A percentile compares a stretch with the other conserved stretches of the same genome.
Evolutionary conservation across 1,139 yeast species (phyloP).

Genomic region (Blastobotrys arbuscula): DNA sequence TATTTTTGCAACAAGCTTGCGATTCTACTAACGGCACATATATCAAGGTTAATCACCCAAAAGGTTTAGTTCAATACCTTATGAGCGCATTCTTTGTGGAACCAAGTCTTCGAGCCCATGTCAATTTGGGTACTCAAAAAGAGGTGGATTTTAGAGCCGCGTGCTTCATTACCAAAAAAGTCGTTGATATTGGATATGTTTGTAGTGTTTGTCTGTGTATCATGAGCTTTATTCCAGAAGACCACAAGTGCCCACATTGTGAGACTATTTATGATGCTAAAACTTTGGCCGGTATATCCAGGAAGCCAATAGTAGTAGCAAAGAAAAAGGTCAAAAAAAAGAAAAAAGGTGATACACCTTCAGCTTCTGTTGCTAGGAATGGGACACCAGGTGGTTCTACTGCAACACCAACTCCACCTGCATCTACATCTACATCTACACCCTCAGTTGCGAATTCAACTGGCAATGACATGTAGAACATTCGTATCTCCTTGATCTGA

Average conservation of each 20-base stretch:
- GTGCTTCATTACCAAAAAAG: conserved; percentile 81
- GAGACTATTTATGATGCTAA: conserved; percentile 56
- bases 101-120: conserved; percentile 67
- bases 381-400: too few relatives aligned
- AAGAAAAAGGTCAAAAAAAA: conserved; percentile 41
- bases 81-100: conserved; percentile 67
- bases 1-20: conserved; percentile 90
- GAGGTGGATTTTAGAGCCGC: conserved; percentile 93
- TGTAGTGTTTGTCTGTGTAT: conserved; percentile 92
- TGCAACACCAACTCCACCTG: too few relatives aligned
- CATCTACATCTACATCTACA: too few relatives aligned
- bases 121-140: conserved; percentile 77
- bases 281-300: conserved; percentile 48
- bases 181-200: conserved; percentile 89
- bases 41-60: conserved; percentile 62
- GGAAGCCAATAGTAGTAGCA: conserved; percentile 49
- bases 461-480: too few relatives aligned
- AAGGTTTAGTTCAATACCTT: conserved; percentile 72
- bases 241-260: conserved; percentile 60
- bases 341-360: conserved; percentile 18
- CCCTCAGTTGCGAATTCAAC: neutral
- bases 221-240: conserved; percentile 43
- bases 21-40: conserved; percentile 94
- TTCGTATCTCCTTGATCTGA: too few relatives aligned
- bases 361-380: neutral